A percentile compares a stretch with the other conserved stretches of the same genome.
These are phyloP conservation scores for Debaryomyces sp. DNA, from an alignment of 1,139 yeast species.

Conservation along the genomic window DNA sequence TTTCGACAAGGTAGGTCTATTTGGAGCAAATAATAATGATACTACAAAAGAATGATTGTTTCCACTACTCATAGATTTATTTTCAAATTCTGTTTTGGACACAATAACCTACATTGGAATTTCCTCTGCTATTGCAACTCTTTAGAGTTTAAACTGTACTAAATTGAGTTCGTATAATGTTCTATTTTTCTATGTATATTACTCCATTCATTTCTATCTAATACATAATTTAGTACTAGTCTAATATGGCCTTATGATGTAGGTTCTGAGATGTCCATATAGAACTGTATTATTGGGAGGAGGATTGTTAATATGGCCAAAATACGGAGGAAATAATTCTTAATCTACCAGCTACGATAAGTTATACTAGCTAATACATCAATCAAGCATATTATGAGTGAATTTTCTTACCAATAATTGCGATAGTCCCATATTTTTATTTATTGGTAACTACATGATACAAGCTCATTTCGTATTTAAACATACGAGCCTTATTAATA, in stretches of 20 bases:
- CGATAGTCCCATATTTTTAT: too few species aligned
- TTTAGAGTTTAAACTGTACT: neutral
- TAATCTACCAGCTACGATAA: too few species aligned
- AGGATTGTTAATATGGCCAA: neutral
- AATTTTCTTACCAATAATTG: too few species aligned
- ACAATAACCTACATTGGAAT: neutral
- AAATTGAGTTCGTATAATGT: neutral
- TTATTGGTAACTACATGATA: too few species aligned
- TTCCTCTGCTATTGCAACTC: neutral
- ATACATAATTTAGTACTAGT: neutral
- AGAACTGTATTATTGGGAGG: neutral
- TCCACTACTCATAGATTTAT: neutral
- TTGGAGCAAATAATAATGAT: conserved; percentile 18
- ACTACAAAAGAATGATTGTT: conserved; percentile 8
- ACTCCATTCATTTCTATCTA: neutral
- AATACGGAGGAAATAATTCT: too few species aligned
- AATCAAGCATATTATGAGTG: too few species aligned
- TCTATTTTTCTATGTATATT: neutral
- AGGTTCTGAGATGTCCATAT: neutral
- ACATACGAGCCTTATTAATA: too few species aligned
- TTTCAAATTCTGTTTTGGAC: neutral
- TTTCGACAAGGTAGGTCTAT: conserved; percentile 40
- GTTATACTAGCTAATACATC: too few species aligned
- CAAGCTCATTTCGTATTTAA: too few species aligned
- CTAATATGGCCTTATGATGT: neutral